phyloP scores from a whole-genome alignment of 2,329 filamentous ascomycete genomes.

The Huntiella moniliformis region DNA sequence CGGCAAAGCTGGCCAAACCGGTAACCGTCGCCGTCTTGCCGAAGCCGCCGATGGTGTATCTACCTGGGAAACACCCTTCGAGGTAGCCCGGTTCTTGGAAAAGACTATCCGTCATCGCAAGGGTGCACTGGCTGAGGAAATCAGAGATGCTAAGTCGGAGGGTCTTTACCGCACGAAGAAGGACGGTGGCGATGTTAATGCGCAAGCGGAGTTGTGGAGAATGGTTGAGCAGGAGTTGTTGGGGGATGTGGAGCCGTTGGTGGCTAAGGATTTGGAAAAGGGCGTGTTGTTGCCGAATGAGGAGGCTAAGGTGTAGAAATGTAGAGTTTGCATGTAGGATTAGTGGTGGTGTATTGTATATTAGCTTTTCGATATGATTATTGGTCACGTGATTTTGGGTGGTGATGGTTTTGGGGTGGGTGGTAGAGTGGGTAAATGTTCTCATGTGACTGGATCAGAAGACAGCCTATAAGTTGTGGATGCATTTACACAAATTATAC shows the following conservation, averaged over 20 bases:
- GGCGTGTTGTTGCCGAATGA: constrained; percentile 8
- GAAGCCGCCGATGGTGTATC: constrained; percentile 42
- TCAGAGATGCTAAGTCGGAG: constrained; percentile 8
- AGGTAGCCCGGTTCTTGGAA: constrained; percentile 24
- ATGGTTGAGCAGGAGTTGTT: constrained; percentile 11
- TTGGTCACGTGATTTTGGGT: background rate
- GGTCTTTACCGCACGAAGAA: constrained; percentile 8
- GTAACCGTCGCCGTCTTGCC: constrained; percentile 46
- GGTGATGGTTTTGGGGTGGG: background rate
- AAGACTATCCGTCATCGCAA: constrained; percentile 11
- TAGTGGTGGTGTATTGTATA: background rate
- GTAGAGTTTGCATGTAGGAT: background rate
- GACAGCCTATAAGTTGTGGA: too few species aligned
- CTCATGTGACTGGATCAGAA: too few species aligned
- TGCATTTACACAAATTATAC: too few species aligned
- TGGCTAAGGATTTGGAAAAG: constrained; percentile 8
- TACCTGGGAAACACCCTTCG: constrained; percentile 37
- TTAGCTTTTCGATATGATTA: background rate
- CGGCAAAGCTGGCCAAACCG: constrained; percentile 64
- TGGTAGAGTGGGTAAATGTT: background rate
- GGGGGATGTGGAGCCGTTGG: constrained; percentile 6
- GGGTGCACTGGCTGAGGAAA: constrained; percentile 4
- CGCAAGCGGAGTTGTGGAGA: constrained; percentile 11
- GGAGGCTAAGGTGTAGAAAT: background rate
- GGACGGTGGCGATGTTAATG: constrained; percentile 11